These are phyloP conservation scores for Mortierella antarctica DNA, from an alignment of 192 early-diverging fungal genomes.

Conservation along the genomic window DNA sequence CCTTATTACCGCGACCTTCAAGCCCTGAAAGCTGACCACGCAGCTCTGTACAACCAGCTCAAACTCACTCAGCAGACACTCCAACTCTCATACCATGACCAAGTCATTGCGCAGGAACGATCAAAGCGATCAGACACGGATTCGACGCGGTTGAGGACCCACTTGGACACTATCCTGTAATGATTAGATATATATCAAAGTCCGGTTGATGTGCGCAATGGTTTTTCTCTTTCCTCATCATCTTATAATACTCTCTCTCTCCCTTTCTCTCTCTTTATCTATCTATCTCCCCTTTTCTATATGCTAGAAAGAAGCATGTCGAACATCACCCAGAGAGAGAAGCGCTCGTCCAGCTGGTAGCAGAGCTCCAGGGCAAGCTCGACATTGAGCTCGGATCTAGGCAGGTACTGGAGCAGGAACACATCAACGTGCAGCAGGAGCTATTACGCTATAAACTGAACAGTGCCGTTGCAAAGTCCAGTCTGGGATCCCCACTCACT, in stretches of 20 bases:
- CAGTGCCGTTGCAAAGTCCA: background rate
- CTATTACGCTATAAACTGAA: background rate
- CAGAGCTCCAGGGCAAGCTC: constrained; percentile 19
- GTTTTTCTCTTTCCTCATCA: no score
- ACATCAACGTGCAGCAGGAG: constrained; percentile 22
- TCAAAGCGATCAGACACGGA: constrained; percentile 30
- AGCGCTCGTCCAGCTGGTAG: constrained; percentile 19
- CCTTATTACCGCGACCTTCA: constrained; percentile 29
- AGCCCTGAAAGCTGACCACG: constrained; percentile 23
- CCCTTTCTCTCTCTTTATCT: background rate
- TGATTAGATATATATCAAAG: background rate
- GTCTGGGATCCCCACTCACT: background rate
- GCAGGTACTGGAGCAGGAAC: constrained; percentile 26
- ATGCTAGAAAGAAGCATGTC: constrained; percentile 30
- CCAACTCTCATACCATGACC: constrained; percentile 29
- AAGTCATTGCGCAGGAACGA: constrained; percentile 25
- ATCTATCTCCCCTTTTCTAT: background rate
- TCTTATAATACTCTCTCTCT: no score
- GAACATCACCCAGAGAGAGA: constrained; percentile 48
- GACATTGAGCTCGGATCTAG: constrained; percentile 24
- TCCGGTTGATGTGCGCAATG: no score
- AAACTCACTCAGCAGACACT: constrained; percentile 35
- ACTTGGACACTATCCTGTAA: constrained; percentile 35
- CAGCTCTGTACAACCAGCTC: constrained; percentile 13
- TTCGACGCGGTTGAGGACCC: constrained; percentile 9